phyloP scores from a whole-genome alignment of 1,284 basidiomycete genomes.

The Megacollybia platyphylla region DNA sequence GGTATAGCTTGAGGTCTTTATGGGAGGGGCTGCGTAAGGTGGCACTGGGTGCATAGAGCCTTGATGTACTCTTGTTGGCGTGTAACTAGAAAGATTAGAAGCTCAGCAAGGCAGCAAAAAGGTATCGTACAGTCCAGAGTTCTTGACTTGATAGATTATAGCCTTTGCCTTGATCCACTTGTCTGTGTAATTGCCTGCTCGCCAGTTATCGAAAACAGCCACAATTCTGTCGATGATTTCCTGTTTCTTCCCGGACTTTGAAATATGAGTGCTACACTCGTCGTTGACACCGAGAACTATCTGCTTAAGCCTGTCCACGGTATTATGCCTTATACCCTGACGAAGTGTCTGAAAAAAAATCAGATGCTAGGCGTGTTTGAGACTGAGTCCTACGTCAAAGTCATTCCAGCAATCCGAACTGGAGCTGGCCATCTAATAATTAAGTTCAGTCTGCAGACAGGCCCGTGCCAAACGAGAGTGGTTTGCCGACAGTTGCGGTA shows the following conservation, averaged over 20 bases:
- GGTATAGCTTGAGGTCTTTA: background rate
- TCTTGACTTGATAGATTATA: slow-evolving; percentile 49
- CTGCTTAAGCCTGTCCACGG: slow-evolving; percentile 70
- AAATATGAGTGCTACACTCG: slow-evolving; percentile 51
- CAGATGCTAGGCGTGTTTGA: slow-evolving; percentile 4
- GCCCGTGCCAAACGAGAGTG: too few relatives aligned
- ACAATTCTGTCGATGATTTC: slow-evolving; percentile 68
- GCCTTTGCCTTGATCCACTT: slow-evolving; percentile 54
- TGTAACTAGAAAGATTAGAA: slow-evolving; percentile 11
- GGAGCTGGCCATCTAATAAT: slow-evolving; percentile 7
- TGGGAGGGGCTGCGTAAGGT: background rate
- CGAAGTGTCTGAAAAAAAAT: slow-evolving; percentile 22
- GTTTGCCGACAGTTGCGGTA: too few relatives aligned
- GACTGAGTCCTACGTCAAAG: slow-evolving; percentile 37
- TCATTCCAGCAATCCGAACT: slow-evolving; percentile 41
- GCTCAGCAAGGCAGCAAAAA: slow-evolving; percentile 5
- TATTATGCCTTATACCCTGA: slow-evolving; percentile 37
- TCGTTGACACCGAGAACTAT: slow-evolving; percentile 65
- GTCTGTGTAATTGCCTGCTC: slow-evolving; percentile 35
- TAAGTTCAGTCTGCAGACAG: too few relatives aligned
- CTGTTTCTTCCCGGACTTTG: slow-evolving; percentile 74
- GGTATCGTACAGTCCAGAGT: slow-evolving; percentile 43
- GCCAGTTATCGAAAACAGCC: slow-evolving; percentile 45
- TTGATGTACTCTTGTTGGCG: background rate
- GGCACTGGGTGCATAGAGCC: background rate